These are phyloP conservation scores for Penicillium odoratum DNA, from an alignment of 495 filamentous ascomycete genomes.

Conservation along the genomic window DNA sequence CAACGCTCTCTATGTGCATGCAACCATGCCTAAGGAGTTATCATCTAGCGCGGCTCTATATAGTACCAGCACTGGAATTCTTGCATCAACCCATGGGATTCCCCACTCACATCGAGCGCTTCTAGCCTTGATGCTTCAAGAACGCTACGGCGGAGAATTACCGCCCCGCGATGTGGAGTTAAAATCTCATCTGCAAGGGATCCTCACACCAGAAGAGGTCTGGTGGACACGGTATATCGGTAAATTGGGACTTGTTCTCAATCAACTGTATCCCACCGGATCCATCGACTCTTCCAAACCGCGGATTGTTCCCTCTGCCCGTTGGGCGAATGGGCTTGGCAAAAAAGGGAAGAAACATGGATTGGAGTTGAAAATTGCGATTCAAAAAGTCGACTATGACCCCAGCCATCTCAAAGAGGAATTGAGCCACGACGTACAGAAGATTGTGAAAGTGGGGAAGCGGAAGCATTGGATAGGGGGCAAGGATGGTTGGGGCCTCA, in stretches of 20 bases:
- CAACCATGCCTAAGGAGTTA: slow-evolving; percentile 48
- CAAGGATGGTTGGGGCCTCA: slow-evolving; percentile 33
- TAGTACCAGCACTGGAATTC: slow-evolving; percentile 65
- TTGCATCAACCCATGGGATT: slow-evolving; percentile 68
- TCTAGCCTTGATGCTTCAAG: slow-evolving; percentile 71
- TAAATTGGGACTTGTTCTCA: slow-evolving; percentile 28
- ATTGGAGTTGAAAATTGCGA: slow-evolving; percentile 23
- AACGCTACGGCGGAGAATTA: slow-evolving; percentile 71
- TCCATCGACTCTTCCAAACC: slow-evolving; percentile 30
- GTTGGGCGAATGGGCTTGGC: slow-evolving; percentile 26
- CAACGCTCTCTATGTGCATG: slow-evolving; percentile 55
- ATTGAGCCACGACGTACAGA: slow-evolving; percentile 25
- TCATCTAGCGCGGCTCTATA: slow-evolving; percentile 69
- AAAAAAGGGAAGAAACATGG: slow-evolving; percentile 31
- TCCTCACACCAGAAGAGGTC: slow-evolving; percentile 45
- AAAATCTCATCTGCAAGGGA: slow-evolving; percentile 44
- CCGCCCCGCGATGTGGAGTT: slow-evolving; percentile 52
- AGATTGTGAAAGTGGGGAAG: slow-evolving; percentile 36
- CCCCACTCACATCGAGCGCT: slow-evolving; percentile 69
- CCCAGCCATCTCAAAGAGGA: slow-evolving; percentile 31
- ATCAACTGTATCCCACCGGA: slow-evolving; percentile 31
- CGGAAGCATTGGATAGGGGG: slow-evolving; percentile 39
- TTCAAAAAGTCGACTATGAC: slow-evolving; percentile 32
- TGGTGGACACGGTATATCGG: slow-evolving; percentile 69
- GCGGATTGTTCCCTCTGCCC: slow-evolving; percentile 27